phyloP scores from a whole-genome alignment of 129 eudicot species.

The Chrysanthemum lavandulifolium region DNA sequence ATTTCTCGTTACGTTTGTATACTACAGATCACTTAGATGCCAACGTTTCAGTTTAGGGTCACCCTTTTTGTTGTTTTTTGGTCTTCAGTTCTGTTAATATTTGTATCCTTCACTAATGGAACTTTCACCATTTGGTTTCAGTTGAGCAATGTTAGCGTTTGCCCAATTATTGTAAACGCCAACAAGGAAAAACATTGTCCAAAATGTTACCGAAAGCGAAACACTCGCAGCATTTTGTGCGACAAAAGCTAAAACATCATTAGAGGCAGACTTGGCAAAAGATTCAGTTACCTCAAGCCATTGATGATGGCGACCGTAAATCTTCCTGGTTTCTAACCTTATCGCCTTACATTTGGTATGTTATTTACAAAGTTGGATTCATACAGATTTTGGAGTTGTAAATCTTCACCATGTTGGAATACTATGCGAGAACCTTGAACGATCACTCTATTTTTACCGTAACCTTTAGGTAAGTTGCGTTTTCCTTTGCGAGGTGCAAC shows the following conservation, averaged over 20 bases:
- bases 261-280: slow-evolving; percentile 51
- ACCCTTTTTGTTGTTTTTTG: background rate
- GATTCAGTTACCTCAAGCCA: slow-evolving; percentile 37
- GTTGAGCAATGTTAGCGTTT: slow-evolving; percentile 28
- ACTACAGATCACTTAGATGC: no score
- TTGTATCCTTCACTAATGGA: background rate
- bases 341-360: background rate
- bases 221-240: slow-evolving; percentile 24
- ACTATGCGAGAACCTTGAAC: no score
- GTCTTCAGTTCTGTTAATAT: background rate
- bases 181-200: slow-evolving; percentile 17
- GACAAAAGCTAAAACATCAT: slow-evolving; percentile 52
- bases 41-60: no score
- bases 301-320: slow-evolving; percentile 51
- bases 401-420: slow-evolving; percentile 89
- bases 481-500: no score
- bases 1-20: no score
- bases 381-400: slow-evolving; percentile 89
- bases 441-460: no score
- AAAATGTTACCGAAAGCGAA: slow-evolving; percentile 19
- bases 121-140: no score
- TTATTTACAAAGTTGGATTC: slow-evolving; percentile 3
- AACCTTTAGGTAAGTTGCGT: no score
- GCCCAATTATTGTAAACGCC: slow-evolving; percentile 31
- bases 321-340: slow-evolving; percentile 14